Conservation (phyloP, 306 rosid genomes). For the Malus fusca region DNA sequence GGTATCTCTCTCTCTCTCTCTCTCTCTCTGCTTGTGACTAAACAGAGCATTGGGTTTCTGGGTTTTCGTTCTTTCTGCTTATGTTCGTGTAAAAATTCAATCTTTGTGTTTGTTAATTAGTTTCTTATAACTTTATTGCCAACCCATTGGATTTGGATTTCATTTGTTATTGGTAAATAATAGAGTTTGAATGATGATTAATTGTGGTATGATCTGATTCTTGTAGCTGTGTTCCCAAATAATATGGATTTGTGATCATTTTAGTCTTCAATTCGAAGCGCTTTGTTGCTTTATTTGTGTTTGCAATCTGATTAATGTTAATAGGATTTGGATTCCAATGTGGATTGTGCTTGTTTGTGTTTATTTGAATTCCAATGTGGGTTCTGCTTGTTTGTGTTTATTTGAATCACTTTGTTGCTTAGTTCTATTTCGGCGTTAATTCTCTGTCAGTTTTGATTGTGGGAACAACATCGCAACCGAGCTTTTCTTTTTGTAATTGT, state of each 20-base stretch:
- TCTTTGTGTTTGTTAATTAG: not conserved
- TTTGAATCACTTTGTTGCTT: not conserved
- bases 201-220: not conserved
- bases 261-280: not conserved
- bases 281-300: not conserved
- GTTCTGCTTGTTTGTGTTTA: not conserved
- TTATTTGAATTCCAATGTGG: not conserved
- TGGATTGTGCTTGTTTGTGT: not conserved
- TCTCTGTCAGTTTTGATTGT: not conserved
- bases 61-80: not conserved
- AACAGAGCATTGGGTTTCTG: not conserved
- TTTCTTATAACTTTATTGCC: not conserved
- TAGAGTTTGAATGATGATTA: not conserved
- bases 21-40: not conserved
- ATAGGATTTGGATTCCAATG: not conserved
- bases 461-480: not conserved
- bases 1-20: constrained; percentile 29
- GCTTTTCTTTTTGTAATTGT: not conserved
- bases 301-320: not conserved
- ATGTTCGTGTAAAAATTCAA: not conserved
- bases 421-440: not conserved
- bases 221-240: not conserved
- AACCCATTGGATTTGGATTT: not conserved
- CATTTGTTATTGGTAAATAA: not conserved
- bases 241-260: not conserved